Evolutionary conservation across 768 basidiomycete genomes (phyloP).

Genomic region (Exsudoporus frostii): DNA sequence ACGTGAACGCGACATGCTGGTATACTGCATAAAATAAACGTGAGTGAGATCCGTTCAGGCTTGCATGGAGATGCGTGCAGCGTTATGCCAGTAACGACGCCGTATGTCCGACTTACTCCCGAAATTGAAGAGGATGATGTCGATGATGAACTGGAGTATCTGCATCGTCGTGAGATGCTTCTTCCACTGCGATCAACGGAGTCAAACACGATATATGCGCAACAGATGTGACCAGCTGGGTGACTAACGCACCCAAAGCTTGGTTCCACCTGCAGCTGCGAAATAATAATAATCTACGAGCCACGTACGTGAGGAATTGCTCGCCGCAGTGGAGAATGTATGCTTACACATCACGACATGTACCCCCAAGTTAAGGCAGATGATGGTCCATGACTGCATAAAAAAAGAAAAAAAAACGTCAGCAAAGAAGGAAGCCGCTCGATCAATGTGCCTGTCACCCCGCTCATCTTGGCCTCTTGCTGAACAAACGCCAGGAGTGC

Average conservation of each 20-base stretch:
- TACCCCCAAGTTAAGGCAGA: conserved; percentile 80
- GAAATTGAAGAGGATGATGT: conserved; percentile 19
- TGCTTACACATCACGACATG: conserved; percentile 94
- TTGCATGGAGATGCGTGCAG: background rate
- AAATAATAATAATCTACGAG: conserved; percentile 93
- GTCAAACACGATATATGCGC: background rate
- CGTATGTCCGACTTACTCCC: conserved; percentile 16
- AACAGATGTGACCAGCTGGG: background rate
- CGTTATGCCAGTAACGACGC: background rate
- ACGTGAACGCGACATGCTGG: conserved; percentile 27
- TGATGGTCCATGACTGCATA: conserved; percentile 83
- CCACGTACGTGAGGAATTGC: background rate
- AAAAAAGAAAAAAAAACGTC: background rate
- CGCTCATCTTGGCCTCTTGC: conserved; percentile 82
- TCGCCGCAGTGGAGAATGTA: background rate
- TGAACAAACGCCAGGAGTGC: conserved; percentile 90
- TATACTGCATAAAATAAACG: conserved; percentile 13
- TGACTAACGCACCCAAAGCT: conserved; percentile 18
- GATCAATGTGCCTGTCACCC: conserved; percentile 42
- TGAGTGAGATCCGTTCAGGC: background rate
- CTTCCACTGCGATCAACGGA: conserved; percentile 21
- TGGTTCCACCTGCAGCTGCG: conserved; percentile 72
- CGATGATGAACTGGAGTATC: conserved; percentile 27
- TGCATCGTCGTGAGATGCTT: conserved; percentile 26
- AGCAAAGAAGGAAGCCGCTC: background rate